Evolutionary conservation across 371 early-diverging fungal species (phyloP).

Genomic region (Mucor velutinosus): DNA sequence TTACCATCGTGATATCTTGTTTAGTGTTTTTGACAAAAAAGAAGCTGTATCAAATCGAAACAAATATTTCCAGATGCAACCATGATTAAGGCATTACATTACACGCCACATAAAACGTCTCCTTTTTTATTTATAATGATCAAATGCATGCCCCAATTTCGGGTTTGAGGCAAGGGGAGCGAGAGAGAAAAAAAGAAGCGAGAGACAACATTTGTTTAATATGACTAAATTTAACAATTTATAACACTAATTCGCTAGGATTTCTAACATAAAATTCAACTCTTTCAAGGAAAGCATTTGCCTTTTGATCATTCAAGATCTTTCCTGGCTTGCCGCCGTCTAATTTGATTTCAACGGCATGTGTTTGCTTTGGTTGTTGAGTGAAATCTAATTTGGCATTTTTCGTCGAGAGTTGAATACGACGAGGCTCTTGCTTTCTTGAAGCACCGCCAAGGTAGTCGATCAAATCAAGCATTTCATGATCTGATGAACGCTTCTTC

Average conservation of each 20-base stretch:
- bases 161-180: not conserved
- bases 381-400: conserved; percentile 22
- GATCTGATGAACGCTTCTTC: conserved; percentile 10
- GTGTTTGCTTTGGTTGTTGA: conserved; percentile 20
- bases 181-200: not conserved
- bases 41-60: not conserved
- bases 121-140: not conserved
- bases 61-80: not conserved
- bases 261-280: conserved; percentile 51
- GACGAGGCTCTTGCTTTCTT: conserved; percentile 9
- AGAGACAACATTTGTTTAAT: not conserved
- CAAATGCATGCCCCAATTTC: not conserved
- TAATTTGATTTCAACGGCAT: conserved; percentile 37
- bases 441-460: conserved; percentile 38
- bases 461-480: conserved; percentile 44
- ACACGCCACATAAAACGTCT: not conserved
- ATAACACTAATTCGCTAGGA: conserved; percentile 39
- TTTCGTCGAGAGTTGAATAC: conserved; percentile 22
- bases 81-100: not conserved
- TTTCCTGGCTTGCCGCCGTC: conserved; percentile 41
- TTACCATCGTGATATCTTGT: not conserved
- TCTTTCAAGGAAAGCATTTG: conserved; percentile 49
- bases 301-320: conserved; percentile 39
- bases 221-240: conserved; percentile 4
- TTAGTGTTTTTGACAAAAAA: conserved; percentile 4